Base-by-base conservation (phyloP, 495 filamentous ascomycete species). In the Xylaria nigripes region DNA sequence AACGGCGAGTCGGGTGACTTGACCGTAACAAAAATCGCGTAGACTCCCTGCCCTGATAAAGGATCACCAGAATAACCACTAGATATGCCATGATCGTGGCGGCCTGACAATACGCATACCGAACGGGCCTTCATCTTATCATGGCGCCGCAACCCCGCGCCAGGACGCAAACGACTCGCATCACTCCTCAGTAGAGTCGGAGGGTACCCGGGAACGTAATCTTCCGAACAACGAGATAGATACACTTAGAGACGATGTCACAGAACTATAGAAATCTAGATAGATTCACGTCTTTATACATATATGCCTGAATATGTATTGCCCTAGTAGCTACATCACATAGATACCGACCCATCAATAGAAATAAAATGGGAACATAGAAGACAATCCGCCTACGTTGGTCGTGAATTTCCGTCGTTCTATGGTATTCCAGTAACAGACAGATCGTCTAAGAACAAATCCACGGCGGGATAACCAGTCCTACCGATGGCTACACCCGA, bases 21-120 rank as follows among this genome's bases (percentile, higher is more conserved):
- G 48, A 56, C 46, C 8, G 72, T 81, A 7, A 72, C 69, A 6
- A 76, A 70, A 56, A 70, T 81, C 36, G 58, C 60, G 19, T 76
- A 61, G 53, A 56, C 9, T 9, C 13, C n/a, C n/a, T n/a, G n/a
- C n/a, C 15, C 18, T 25, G 21, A 38, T 22, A 13, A 36, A 44
- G 29, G 27, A 30, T n/a, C 16, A n/a, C 6, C 10, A 18, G 13
- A 46, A 21, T 12, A 38, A 7, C 45, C 15, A 40, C 15, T 25
- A 30, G 21, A 52, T 10, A 51, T 32, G 0, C 15, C 21, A 25
- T 45, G 50, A 15, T 29, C 21, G 13, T 42, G 27, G 18, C 2
- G 4, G 8, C 3, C 4, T 2, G 5, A 18, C 12, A 13, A 34
- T 10, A 4, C 16, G 9, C n/a, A 18, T 40, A n/a, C 36, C 36